phyloP scores from a whole-genome alignment of 371 early-diverging fungal species.

The Polyrhizophydium stewartii region DNA sequence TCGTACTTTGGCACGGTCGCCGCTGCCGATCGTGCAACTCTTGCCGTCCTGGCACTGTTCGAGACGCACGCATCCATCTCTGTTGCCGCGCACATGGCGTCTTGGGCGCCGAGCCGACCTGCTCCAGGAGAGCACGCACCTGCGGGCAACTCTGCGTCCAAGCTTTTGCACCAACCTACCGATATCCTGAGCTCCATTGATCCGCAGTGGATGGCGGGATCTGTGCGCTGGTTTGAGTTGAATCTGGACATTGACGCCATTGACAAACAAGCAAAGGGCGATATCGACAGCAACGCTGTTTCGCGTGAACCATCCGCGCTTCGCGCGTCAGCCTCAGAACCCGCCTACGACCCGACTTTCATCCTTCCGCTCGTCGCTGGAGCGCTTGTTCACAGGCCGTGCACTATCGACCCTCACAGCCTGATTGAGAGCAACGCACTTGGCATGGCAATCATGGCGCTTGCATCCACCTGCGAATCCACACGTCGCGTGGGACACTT shows the following conservation, averaged over 20 bases:
- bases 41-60: conserved; percentile 26
- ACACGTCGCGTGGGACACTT: conserved; percentile 62
- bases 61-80: conserved; percentile 29
- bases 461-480: conserved; percentile 51
- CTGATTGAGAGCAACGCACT: conserved; percentile 66
- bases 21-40: conserved; percentile 20
- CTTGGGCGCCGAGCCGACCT: too few relatives aligned
- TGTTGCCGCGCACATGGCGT: conserved; percentile 18
- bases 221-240: conserved; percentile 55
- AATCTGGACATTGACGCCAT: conserved; percentile 26
- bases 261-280: conserved; percentile 4
- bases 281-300: conserved; percentile 17
- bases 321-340: background rate
- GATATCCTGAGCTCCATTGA: conserved; percentile 59
- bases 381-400: conserved; percentile 46
- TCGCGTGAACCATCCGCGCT: background rate
- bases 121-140: too few relatives aligned
- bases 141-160: background rate
- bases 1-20: conserved; percentile 28
- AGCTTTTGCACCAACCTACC: conserved; percentile 11
- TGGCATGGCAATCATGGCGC: conserved; percentile 59
- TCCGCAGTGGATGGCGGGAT: conserved; percentile 58
- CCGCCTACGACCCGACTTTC: conserved; percentile 65
- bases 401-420: conserved; percentile 10
- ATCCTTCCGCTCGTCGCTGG: conserved; percentile 67